A percentile compares a stretch with the other conserved stretches of the same genome.
Conservation (phyloP, 2,329 filamentous ascomycete species). For the Grosmannia huntii region DNA sequence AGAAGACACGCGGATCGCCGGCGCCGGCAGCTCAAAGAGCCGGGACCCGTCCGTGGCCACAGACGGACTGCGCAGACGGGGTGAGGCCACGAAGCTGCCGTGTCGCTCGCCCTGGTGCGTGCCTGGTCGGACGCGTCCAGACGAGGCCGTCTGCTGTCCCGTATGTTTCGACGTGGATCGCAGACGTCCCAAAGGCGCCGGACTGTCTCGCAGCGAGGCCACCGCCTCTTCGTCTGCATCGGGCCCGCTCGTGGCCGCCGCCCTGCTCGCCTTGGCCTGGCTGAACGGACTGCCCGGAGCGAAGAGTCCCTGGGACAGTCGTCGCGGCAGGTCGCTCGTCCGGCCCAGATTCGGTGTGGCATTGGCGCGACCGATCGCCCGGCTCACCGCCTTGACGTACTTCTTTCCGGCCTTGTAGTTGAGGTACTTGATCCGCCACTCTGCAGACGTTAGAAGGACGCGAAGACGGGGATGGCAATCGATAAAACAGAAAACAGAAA, state of each 20-base stretch:
- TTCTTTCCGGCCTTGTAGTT: slow-evolving; percentile 96
- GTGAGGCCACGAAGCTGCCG: slow-evolving; percentile 37
- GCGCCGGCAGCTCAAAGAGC: slow-evolving; percentile 39
- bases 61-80: slow-evolving; percentile 17
- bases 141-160: not conserved
- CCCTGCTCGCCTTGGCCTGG: slow-evolving; percentile 8
- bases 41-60: slow-evolving; percentile 10
- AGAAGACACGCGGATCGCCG: slow-evolving; percentile 30
- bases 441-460: slow-evolving; percentile 21
- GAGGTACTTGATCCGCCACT: slow-evolving; percentile 91
- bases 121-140: not conserved
- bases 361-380: slow-evolving; percentile 54
- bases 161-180: slow-evolving; percentile 1
- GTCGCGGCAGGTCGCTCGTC: slow-evolving; percentile 20
- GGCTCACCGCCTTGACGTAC: slow-evolving; percentile 69
- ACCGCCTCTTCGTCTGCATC: slow-evolving; percentile 9
- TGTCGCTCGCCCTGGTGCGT: slow-evolving; percentile 23
- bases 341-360: slow-evolving; percentile 30
- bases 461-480: no score
- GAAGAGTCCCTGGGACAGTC: slow-evolving; percentile 18
- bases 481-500: no score
- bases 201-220: slow-evolving; percentile 14
- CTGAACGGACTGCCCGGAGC: slow-evolving; percentile 2
- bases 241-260: slow-evolving; percentile 12
- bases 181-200: slow-evolving; percentile 15